Conservation (phyloP, 2,329 filamentous ascomycete genomes). For the Neurospora sp. region DNA sequence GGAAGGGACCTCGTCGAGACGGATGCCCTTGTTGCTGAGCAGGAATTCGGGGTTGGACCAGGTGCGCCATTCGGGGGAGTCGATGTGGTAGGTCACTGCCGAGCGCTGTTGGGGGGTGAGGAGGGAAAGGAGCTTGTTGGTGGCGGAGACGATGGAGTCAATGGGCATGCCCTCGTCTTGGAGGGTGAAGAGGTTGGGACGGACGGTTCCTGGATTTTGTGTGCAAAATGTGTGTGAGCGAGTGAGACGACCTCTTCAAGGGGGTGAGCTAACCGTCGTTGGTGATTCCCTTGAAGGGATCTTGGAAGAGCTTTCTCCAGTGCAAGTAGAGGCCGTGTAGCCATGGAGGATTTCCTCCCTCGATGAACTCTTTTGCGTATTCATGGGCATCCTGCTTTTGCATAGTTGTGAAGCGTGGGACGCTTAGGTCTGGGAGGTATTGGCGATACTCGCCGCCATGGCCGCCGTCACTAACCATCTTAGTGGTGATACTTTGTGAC, state of each 20-base stretch:
- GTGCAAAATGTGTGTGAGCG: constrained; percentile 2
- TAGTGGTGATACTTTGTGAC: not conserved
- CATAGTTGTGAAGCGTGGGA: constrained; percentile 52
- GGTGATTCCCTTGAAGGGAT: constrained; percentile 63
- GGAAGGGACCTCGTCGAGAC: constrained; percentile 49
- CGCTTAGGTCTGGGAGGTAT: constrained; percentile 51
- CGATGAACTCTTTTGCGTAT: constrained; percentile 52
- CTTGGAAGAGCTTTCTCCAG: constrained; percentile 47
- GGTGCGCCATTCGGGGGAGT: constrained; percentile 62
- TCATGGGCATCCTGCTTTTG: constrained; percentile 51
- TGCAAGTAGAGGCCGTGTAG: constrained; percentile 50
- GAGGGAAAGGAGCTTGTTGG: constrained; percentile 33
- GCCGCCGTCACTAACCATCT: not conserved
- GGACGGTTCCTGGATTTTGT: constrained; percentile 34
- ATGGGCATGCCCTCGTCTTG: constrained; percentile 57
- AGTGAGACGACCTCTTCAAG: constrained; percentile 1
- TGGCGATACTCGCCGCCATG: constrained; percentile 37
- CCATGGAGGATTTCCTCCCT: constrained; percentile 53
- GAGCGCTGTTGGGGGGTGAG: constrained; percentile 39
- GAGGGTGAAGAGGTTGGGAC: constrained; percentile 42
- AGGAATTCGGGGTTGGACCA: constrained; percentile 66
- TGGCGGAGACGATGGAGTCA: constrained; percentile 41
- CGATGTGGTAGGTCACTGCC: constrained; percentile 48
- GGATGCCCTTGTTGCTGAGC: constrained; percentile 56
- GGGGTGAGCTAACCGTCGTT: constrained; percentile 42